Evolutionary conservation across 768 basidiomycete species (phyloP).

Genomic region (Coprinopsis strossmayeri): DNA sequence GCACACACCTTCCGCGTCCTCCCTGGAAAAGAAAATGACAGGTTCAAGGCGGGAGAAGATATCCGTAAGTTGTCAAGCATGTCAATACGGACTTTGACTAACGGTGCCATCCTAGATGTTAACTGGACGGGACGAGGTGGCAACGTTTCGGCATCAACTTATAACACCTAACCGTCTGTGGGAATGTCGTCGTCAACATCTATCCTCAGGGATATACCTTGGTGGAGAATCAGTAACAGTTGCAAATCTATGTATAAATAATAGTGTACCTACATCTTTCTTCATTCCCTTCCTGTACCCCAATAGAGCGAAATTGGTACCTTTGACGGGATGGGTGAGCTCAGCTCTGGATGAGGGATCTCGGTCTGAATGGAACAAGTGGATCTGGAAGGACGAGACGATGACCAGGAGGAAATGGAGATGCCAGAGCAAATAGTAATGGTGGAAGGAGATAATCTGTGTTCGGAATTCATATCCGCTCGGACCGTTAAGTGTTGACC

Average conservation of each 20-base stretch:
- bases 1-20: slow-evolving; percentile 96
- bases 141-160: slow-evolving; percentile 85
- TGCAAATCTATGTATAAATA: background rate
- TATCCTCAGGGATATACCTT: background rate
- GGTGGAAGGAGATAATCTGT: no score
- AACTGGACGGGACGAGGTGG: slow-evolving; percentile 99
- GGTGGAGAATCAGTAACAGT: background rate
- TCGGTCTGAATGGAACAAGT: no score
- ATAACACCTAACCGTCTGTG: slow-evolving; percentile 42
- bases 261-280: no score
- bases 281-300: no score
- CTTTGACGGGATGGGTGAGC: no score
- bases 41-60: slow-evolving; percentile 73
- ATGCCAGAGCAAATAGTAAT: no score
- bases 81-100: background rate
- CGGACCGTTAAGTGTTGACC: no score
- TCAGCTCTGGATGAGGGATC: no score
- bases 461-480: no score
- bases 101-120: slow-evolving; percentile 54
- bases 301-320: no score
- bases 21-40: slow-evolving; percentile 84
- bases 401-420: no score
- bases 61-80: slow-evolving; percentile 61
- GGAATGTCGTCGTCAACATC: background rate
- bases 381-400: no score